Evolutionary conservation across 2,329 filamentous ascomycete species (phyloP).

Genomic region (Pestalotiopsis sp.): DNA sequence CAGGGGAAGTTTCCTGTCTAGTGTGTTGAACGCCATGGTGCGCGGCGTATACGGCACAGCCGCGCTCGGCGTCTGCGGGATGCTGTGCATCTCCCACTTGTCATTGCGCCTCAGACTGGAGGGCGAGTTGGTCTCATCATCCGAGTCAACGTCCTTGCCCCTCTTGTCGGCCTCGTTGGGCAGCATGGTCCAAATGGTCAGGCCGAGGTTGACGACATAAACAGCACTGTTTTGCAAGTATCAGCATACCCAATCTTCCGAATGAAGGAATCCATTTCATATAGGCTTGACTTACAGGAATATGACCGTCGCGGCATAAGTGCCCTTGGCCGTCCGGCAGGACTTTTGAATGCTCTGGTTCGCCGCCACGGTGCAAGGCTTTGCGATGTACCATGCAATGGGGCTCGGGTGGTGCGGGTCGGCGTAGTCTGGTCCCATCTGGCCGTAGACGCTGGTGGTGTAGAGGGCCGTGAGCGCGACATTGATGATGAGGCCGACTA

Average conservation of each 20-base stretch:
- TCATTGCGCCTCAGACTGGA: conserved; percentile 39
- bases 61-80: conserved; percentile 37
- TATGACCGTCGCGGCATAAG: conserved; percentile 63
- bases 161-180: conserved; percentile 56
- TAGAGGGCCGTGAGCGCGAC: conserved; percentile 61
- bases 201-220: conserved; percentile 57
- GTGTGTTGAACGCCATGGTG: conserved; percentile 66
- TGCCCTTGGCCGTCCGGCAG: conserved; percentile 68
- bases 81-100: conserved; percentile 60
- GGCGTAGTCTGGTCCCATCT: conserved; percentile 71
- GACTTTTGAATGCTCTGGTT: conserved; percentile 53
- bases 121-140: conserved; percentile 36
- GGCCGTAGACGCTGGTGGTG: conserved; percentile 65
- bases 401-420: conserved; percentile 63
- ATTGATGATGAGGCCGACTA: conserved; percentile 62
- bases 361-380: conserved; percentile 64
- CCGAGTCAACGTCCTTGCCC: conserved; percentile 36
- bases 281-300: conserved; percentile 59
- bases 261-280: not conserved
- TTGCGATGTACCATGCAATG: conserved; percentile 73
- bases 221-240: conserved; percentile 45
- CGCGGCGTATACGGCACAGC: conserved; percentile 60
- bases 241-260: conserved; percentile 2
- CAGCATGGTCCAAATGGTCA: conserved; percentile 59
- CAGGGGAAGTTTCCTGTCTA: conserved; percentile 59